Percentiles rank a stretch among this genome's conserved stretches.
phyloP scores from a whole-genome alignment of 2,329 filamentous ascomycete genomes.

The Paecilomyces niveus region DNA sequence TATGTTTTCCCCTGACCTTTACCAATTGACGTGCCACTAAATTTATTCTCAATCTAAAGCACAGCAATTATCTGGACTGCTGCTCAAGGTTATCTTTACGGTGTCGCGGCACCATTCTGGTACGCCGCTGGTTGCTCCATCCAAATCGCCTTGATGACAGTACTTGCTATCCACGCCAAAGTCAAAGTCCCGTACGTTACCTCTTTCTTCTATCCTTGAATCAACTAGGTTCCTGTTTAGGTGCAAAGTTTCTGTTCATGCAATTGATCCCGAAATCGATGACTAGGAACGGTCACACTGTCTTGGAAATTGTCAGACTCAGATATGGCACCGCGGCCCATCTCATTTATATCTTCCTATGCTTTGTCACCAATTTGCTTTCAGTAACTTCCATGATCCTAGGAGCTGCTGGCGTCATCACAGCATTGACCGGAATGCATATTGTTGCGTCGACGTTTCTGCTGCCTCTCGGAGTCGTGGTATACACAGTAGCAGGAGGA shows the following conservation, averaged over 20 bases:
- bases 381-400: constrained; percentile 5
- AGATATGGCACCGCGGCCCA: constrained; percentile 4
- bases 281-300: constrained; percentile 5
- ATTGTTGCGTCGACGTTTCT: constrained; percentile 5
- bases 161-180: constrained; percentile 7
- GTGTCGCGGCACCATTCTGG: constrained; percentile 4
- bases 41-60: not conserved
- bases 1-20: not conserved
- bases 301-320: constrained; percentile 4
- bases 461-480: constrained; percentile 4
- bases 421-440: constrained; percentile 4
- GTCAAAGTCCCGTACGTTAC: constrained; percentile 4
- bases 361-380: constrained; percentile 4
- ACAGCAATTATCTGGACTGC: constrained; percentile 6
- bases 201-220: not conserved
- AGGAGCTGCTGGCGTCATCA: constrained; percentile 2
- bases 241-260: not conserved
- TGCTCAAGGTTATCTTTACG: constrained; percentile 5
- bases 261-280: not conserved
- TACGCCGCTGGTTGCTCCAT: constrained; percentile 4
- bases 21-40: not conserved
- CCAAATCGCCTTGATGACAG: constrained; percentile 5
- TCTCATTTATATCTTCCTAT: constrained; percentile 6
- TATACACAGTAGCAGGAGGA: constrained; percentile 4
- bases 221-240: not conserved